phyloP scores from a whole-genome alignment of 192 early-diverging fungal species.

The Dispira simplex region DNA sequence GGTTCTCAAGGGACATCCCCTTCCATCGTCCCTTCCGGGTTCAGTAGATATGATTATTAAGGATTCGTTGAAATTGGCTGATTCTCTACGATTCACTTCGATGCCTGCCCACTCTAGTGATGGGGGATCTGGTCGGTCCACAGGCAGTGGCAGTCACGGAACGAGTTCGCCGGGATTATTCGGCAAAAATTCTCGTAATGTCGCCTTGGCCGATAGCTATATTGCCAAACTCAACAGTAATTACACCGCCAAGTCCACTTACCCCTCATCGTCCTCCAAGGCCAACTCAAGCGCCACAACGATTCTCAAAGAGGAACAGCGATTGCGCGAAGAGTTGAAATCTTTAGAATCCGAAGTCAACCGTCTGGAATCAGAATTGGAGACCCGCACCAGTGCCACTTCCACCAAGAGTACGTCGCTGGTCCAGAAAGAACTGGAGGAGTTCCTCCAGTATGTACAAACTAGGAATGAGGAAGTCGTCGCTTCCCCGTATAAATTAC shows the following conservation, averaged over 20 bases:
- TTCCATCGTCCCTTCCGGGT: slow-evolving; percentile 22
- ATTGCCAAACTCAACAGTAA: not conserved
- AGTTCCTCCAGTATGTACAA: not conserved
- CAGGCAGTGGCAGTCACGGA: not conserved
- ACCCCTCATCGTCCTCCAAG: not conserved
- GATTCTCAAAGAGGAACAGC: not conserved
- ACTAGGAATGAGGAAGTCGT: not conserved
- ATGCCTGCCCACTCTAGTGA: no score
- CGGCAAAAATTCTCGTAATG: not conserved
- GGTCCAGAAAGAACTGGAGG: not conserved
- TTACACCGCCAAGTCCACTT: not conserved
- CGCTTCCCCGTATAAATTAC: not conserved
- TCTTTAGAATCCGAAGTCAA: not conserved
- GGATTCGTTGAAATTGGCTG: slow-evolving; percentile 23
- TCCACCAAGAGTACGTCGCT: not conserved
- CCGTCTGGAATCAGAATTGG: not conserved
- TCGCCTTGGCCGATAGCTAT: slow-evolving; percentile 3
- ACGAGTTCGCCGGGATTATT: slow-evolving; percentile 1
- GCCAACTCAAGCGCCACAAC: not conserved
- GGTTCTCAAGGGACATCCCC: slow-evolving; percentile 14
- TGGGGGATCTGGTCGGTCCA: not conserved
- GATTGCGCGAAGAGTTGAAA: slow-evolving; percentile 3
- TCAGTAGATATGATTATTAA: slow-evolving; percentile 27
- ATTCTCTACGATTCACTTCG: slow-evolving; percentile 1
- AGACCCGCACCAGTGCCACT: not conserved